Evolutionary conservation across 768 basidiomycete genomes (phyloP), one percentile per base, ranked within the genome.

Genomic region (Suillus variegatus): DNA sequence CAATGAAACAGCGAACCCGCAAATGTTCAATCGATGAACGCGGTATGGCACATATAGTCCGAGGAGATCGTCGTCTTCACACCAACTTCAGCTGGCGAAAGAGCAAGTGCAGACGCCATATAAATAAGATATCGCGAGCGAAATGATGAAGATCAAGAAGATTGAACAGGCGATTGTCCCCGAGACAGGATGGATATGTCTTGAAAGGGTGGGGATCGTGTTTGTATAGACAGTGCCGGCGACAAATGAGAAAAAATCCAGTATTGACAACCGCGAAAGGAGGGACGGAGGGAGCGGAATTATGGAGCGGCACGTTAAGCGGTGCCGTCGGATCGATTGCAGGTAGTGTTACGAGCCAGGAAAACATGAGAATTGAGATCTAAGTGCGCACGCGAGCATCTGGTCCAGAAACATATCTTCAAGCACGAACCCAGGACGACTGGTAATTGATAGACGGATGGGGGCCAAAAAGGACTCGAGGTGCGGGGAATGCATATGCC

Each of bases 141-240:
- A 71, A 71, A 73, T 69, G 71, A 68, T 64, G 68, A 73, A 44
- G 63, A 52, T 49, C 56, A 64, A 72, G 66, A 69, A 68, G 69
- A 73, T 66, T 66, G 71, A 72, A 73, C 64, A 72, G 70, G 70
- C 68, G 72, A 73, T 75, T 76, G 74, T 78, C 79, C 82, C 79
- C 78, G 72, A 76, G 85, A 87, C 86, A 80, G 85, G 84, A 86
- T 85, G 85, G 82, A 87, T 86, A 86, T 83, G 86, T 87, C 86
- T 84, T 76, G 74, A 78, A 76, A 73, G 66, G 71, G 72, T 60
- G 68, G 67, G 73, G 69, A 71, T 70, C 72, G 68, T 35, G 67
- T 63, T 67, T 68, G 71, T 76, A 66, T 67, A 63, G 70, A 64
- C 70, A 73, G 40, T 61, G 65, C 61, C 66, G 52, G 63, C 65